phyloP scores from a whole-genome alignment of 805 yeast genomes.

The Yarrowia sp. region DNA sequence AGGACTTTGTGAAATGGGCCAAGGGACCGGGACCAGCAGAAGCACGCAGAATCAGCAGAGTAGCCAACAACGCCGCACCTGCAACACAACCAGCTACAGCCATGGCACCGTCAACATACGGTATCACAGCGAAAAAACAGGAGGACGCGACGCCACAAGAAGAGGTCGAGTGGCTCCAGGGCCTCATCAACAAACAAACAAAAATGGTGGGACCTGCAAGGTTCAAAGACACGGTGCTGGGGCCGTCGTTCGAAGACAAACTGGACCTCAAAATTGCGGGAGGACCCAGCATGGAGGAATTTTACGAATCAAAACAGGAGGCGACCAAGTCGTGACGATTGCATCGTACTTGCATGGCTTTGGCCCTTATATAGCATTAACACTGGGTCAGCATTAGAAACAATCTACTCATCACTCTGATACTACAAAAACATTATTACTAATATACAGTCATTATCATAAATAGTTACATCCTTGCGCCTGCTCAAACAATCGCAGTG shows the following conservation, averaged over 20 bases:
- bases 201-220: constrained; percentile 38
- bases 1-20: constrained; percentile 56
- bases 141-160: constrained; percentile 2
- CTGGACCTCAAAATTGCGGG: constrained; percentile 27
- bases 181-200: constrained; percentile 36
- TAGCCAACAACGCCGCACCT: constrained; percentile 1
- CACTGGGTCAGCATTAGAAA: background rate
- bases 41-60: constrained; percentile 38
- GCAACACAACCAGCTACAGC: background rate
- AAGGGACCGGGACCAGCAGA: constrained; percentile 46
- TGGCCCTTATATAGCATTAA: constrained; percentile 11
- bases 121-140: constrained; percentile 21
- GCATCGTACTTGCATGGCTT: background rate
- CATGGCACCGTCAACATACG: constrained; percentile 9
- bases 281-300: constrained; percentile 28
- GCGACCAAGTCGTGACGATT: background rate
- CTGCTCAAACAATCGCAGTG: background rate
- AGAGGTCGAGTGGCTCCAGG: constrained; percentile 38
- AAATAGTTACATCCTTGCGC: background rate
- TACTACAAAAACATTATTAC: background rate
- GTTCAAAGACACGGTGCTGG: constrained; percentile 37
- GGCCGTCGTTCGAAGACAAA: constrained; percentile 7
- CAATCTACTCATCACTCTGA: background rate
- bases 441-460: constrained; percentile 22
- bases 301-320: background rate